A percentile compares a stretch with the other conserved stretches of the same genome.
Evolutionary conservation across 2,329 filamentous ascomycete genomes (phyloP).

Genomic region (Fusarium transvaalense): DNA sequence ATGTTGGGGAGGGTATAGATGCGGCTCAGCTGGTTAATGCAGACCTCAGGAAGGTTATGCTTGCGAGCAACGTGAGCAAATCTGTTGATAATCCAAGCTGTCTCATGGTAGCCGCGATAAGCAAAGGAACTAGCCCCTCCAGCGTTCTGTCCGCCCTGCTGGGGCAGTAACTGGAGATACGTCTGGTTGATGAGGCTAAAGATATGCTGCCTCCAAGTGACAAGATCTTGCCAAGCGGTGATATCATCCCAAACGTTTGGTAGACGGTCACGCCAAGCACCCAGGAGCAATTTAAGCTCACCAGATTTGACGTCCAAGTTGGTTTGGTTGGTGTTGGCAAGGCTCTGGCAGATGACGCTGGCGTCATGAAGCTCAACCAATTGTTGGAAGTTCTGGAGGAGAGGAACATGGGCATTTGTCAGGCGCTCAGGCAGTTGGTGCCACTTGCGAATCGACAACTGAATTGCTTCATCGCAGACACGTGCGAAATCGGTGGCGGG

Average conservation of each 20-base stretch:
- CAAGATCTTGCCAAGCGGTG: constrained; percentile 97
- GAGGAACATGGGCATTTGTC: constrained; percentile 93
- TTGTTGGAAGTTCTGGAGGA: constrained; percentile 98
- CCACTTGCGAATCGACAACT: constrained; percentile 98
- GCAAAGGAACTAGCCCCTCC: constrained; percentile 90
- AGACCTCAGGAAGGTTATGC: constrained; percentile 95
- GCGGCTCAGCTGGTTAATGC: constrained; percentile 94
- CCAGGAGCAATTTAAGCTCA: constrained; percentile 92
- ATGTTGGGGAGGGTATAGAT: constrained; percentile 99
- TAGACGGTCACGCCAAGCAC: constrained; percentile 93
- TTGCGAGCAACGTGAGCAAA: constrained; percentile 98
- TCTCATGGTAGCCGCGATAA: constrained; percentile 97
- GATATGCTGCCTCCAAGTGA: constrained; percentile 99
- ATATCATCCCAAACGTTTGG: constrained; percentile 99
- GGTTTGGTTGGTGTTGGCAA: constrained; percentile 82
- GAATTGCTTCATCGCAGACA: constrained; percentile 95
- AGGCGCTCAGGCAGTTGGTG: constrained; percentile 95
- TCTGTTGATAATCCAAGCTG: constrained; percentile 99
- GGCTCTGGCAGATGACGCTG: constrained; percentile 92
- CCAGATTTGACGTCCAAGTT: constrained; percentile 96
- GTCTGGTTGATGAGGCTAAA: constrained; percentile 97
- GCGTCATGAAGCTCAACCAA: constrained; percentile 97
- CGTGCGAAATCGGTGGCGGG: constrained; percentile 83
- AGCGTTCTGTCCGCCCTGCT: constrained; percentile 78
- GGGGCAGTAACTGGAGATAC: constrained; percentile 87